Evolutionary conservation across 345 rosid genomes (phyloP), one percentile per base, ranked within the genome.

Genomic region (Populus pruinosa): DNA sequence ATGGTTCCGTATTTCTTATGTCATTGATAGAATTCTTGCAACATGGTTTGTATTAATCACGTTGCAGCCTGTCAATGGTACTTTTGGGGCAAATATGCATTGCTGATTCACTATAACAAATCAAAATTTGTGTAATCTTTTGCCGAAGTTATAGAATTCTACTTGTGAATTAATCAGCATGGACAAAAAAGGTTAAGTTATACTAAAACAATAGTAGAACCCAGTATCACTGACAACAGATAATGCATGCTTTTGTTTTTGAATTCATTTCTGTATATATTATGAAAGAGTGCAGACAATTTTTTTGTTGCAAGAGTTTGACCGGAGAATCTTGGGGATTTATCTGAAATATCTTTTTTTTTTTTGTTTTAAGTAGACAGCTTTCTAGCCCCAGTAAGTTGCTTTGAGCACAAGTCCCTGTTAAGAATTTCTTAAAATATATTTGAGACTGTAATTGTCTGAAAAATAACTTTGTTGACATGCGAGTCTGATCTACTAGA

Each of bases 161-260:
- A 56, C 6, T 41, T 35, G 29, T 76, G 61, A 29, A 17, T 64
- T 78, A 49, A 43, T 77, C 18, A 29, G 70, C 72, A 13, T 70
- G 41, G 71, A 67, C 41, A 16, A 69, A 62, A n/a, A n/a, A 49
- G 27, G 23, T 59, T 1, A 56, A 56, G 14, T 59, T 59, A 59
- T 59, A 59, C 64, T 23, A 2, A 23, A 59, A 59, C 64, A 59
- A 59, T 59, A 56, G 25, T n/a, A 38, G 31, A 11, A 29, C 36
- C 50, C n/a, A 9, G 62, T 25, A 13, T 56, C 44, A 33, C 20
- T 70, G 16, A 23, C 68, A 44, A 64, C 43, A 63, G 61, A 69
- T 43, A 20, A 56, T 36, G 27, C 79, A 41, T 25, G 62, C 71
- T 77, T 18, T 47, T 31, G 16, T 36, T 71, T 59, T 49, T 25